Base-by-base conservation (phyloP, 1,139 yeast genomes). In the Ashbya aceris region DNA sequence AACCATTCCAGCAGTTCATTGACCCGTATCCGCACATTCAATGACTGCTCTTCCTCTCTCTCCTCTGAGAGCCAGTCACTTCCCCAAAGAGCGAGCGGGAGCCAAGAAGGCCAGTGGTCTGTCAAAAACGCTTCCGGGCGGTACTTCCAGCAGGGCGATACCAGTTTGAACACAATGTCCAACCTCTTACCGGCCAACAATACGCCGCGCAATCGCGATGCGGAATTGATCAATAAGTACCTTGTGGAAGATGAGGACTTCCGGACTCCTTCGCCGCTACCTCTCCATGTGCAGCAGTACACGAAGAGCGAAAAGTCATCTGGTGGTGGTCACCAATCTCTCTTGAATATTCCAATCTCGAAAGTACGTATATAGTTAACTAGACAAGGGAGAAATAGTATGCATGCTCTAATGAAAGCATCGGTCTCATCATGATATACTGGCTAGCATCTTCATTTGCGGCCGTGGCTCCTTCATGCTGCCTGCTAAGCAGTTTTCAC, bases 331-430 rank as follows among this genome's bases (percentile, higher is more conserved):
- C 35, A 32, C 7, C 20, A n/a, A 14, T 32, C 35, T 10, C 41
- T 53, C n/a, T 40, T 50, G 17, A 50, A 46, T 30, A 46, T 53
- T 11, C 53, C 54, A 4, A 48, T 53, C 9, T 46, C 55, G 14
- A 52, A 50, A 40, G 34, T 51, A 12, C 45, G 53, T 37, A 44
- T 38, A 32, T 38, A 30, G 31, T 7, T 39, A 6, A 17, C 23
- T 17, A 17, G 23, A 6, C 23, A 17, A 17, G 23, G 6, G 23
- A 17, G 6, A 17, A 6, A 17, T 17, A 3, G 23, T 6, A 17
- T 6, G 23, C n/a, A n/a, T n/a, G n/a, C n/a, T n/a, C n/a, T n/a
- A n/a, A n/a, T n/a, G n/a, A n/a, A n/a, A n/a, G n/a, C n/a, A n/a
- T n/a, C n/a, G n/a, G n/a, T n/a, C n/a, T n/a, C n/a, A n/a, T n/a